A percentile compares a stretch with the other conserved stretches of the same genome.
Evolutionary conservation across 164 flowering plant genomes (phyloP).

Genomic region (Echeveria elegans): DNA sequence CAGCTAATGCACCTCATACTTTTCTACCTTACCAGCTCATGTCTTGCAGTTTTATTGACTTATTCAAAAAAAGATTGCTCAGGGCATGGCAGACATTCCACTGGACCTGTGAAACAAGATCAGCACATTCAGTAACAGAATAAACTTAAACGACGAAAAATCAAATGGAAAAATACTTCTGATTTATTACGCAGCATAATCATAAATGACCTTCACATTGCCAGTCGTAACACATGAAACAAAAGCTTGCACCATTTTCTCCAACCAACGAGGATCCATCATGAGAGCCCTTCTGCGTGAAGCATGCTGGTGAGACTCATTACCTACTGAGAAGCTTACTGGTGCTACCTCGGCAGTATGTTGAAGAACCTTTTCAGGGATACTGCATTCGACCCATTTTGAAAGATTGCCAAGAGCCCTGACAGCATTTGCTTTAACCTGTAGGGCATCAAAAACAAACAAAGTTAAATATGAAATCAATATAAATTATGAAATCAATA

Average conservation of each 20-base stretch:
- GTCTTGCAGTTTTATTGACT: slow-evolving; percentile 51
- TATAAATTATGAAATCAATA: neutral
- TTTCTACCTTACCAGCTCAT: slow-evolving; percentile 55
- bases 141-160: neutral
- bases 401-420: slow-evolving; percentile 95
- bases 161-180: neutral
- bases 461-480: neutral
- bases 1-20: slow-evolving; percentile 1
- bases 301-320: neutral
- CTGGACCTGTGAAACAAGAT: slow-evolving; percentile 53
- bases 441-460: neutral
- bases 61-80: slow-evolving; percentile 79
- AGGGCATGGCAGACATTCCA: slow-evolving; percentile 98
- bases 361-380: slow-evolving; percentile 15
- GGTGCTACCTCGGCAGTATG: slow-evolving; percentile 12
- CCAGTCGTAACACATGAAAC: slow-evolving; percentile 91
- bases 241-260: slow-evolving; percentile 75
- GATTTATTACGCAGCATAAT: neutral
- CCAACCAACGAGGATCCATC: slow-evolving; percentile 34
- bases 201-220: slow-evolving; percentile 67
- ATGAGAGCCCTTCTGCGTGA: slow-evolving; percentile 13
- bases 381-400: slow-evolving; percentile 40
- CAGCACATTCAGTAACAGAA: neutral
- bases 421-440: slow-evolving; percentile 96
- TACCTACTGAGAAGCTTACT: slow-evolving; percentile 7